Conservation (phyloP, 495 filamentous ascomycete genomes). For the Massariosphaeria phaeospora region DNA sequence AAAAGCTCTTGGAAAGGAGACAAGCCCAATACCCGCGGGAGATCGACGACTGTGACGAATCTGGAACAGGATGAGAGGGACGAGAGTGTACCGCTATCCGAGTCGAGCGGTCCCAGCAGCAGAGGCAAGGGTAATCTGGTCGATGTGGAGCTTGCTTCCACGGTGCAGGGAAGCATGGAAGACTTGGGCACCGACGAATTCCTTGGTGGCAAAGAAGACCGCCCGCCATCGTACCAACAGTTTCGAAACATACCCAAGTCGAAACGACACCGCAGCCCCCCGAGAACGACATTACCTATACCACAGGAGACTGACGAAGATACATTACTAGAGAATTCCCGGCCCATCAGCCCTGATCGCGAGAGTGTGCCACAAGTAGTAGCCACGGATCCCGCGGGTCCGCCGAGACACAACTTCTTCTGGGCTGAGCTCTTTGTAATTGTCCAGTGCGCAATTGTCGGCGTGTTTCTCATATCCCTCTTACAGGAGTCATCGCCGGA, state of each 20-base stretch:
- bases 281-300: slow-evolving; percentile 33
- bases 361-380: slow-evolving; percentile 50
- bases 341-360: slow-evolving; percentile 45
- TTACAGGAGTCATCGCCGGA: slow-evolving; percentile 73
- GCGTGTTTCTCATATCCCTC: slow-evolving; percentile 80
- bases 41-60: slow-evolving; percentile 34
- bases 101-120: slow-evolving; percentile 45
- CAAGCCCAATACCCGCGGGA: slow-evolving; percentile 36
- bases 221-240: slow-evolving; percentile 80
- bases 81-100: slow-evolving; percentile 33
- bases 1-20: slow-evolving; percentile 56
- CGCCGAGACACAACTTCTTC: slow-evolving; percentile 73
- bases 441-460: slow-evolving; percentile 71
- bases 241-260: slow-evolving; percentile 56
- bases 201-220: slow-evolving; percentile 62
- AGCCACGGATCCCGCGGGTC: slow-evolving; percentile 44
- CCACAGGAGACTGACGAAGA: slow-evolving; percentile 49
- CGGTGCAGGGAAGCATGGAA: slow-evolving; percentile 42
- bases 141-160: slow-evolving; percentile 80
- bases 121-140: slow-evolving; percentile 69
- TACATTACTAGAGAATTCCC: slow-evolving; percentile 36
- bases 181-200: slow-evolving; percentile 53
- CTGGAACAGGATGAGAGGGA: slow-evolving; percentile 39
- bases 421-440: slow-evolving; percentile 91
- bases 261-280: slow-evolving; percentile 21